Base-by-base conservation (phyloP, 441 rosid species). In the Euphorbia corollata region DNA sequence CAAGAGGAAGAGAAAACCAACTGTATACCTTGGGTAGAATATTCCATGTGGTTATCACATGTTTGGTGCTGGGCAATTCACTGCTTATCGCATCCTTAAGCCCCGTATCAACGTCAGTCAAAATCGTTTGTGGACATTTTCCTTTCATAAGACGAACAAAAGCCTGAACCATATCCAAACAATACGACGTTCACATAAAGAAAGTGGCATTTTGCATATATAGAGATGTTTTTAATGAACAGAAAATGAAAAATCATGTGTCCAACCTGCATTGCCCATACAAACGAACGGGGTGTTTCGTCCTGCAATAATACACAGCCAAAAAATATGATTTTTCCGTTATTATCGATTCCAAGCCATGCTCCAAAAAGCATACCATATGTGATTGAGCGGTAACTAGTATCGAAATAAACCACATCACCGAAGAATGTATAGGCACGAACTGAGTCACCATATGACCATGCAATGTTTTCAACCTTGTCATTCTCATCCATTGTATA, bases 221-320 rank as follows among this genome's bases (percentile, higher is more conserved):
- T 56, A 41, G 69, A 78, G 74, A 77, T 38, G 32, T 47, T 18
- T 56, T 48, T 15, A 59, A 59, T 19, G 58, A 68, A 47, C 13
- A 45, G 45, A 57, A 12, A 67, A 34, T 15, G 9, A 36, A 36
- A 45, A 59, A 47, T 59, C 34, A 59, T 47, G 59, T 32, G 51
- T 15, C 90, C 72, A 82, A 91, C 98, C 98, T 91, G 96, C 76
- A 88, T 73, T 66, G 97, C 98, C 96, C 98, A 92, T 51, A 83
- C 47, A 63, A 87, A 88, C 38, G 98, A 88, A 56, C 45, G 76
- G 32, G 72, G 71, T 36, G 76, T 86, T 72, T 90, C 97, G 61
- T 87, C 98, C 75, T 88, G 96, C 71, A 92, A 82, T 77, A 90
- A 77, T 56, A 72, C 87, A 81, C 88, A 92, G 19, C 96, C 96